Evolutionary conservation across 768 basidiomycete species (phyloP).

Genomic region (Russula earlei): DNA sequence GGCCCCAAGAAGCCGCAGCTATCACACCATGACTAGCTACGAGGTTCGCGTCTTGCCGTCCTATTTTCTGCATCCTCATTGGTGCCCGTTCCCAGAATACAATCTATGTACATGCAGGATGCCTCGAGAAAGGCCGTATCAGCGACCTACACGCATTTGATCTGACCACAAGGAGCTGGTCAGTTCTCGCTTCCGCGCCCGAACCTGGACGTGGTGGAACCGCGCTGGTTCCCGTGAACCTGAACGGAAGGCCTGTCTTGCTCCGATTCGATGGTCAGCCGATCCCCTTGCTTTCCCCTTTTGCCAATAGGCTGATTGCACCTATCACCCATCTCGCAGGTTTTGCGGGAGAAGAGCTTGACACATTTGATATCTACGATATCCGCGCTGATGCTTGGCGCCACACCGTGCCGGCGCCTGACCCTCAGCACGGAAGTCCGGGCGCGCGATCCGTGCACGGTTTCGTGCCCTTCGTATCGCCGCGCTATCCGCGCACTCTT

Average conservation of each 20-base stretch:
- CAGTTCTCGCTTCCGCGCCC: conserved; percentile 29
- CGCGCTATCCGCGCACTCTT: conserved; percentile 16
- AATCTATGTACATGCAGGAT: conserved; percentile 33
- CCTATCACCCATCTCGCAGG: conserved; percentile 21
- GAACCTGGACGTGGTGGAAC: conserved; percentile 34
- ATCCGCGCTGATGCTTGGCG: conserved; percentile 21
- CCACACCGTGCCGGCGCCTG: conserved; percentile 20
- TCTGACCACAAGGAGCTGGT: conserved; percentile 26
- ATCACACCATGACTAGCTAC: conserved; percentile 25
- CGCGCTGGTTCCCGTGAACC: conserved; percentile 25
- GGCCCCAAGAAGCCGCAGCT: conserved; percentile 29
- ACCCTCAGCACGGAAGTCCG: conserved; percentile 26
- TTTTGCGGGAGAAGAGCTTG: conserved; percentile 31
- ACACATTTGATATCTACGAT: conserved; percentile 31
- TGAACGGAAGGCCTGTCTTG: conserved; percentile 22
- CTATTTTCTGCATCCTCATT: background rate
- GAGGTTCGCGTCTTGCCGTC: background rate
- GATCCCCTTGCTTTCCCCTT: background rate
- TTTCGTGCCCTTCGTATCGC: conserved; percentile 25
- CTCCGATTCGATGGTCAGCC: conserved; percentile 31
- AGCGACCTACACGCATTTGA: conserved; percentile 31
- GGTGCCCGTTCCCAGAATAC: conserved; percentile 21
- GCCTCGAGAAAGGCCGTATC: conserved; percentile 27
- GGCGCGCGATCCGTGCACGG: conserved; percentile 31
- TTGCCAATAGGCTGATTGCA: background rate